A percentile compares a stretch with the other conserved stretches of the same genome.
Conservation (phyloP, 495 filamentous ascomycete genomes). For the Penicillium diatomitis region DNA sequence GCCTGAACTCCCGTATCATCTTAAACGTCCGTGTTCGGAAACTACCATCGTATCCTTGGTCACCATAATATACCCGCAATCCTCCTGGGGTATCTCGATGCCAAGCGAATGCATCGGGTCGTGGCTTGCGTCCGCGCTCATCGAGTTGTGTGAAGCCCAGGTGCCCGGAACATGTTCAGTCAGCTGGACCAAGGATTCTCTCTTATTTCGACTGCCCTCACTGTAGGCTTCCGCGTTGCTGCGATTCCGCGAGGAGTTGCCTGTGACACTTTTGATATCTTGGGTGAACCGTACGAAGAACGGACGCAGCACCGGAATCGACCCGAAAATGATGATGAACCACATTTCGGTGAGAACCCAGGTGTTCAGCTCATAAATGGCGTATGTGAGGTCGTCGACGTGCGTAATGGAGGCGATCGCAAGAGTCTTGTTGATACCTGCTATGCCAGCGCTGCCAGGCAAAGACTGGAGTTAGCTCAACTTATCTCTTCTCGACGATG, state of each 20-base stretch:
- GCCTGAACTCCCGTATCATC: too few relatives aligned
- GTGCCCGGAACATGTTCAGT: not conserved
- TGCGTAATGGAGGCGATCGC: constrained; percentile 14
- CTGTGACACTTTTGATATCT: constrained; percentile 7
- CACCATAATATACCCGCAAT: not conserved
- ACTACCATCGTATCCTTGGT: not conserved
- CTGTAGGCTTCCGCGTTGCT: not conserved
- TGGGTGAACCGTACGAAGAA: constrained; percentile 15
- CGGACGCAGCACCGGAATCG: constrained; percentile 17
- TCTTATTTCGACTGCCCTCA: not conserved
- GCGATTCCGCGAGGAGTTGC: constrained; percentile 1
- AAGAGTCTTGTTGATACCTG: constrained; percentile 21
- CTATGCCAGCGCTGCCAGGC: constrained; percentile 13
- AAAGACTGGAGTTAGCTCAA: not conserved
- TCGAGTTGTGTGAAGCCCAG: not conserved
- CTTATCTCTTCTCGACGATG: not conserved
- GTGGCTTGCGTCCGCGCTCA: not conserved
- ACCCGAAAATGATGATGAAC: constrained; percentile 25
- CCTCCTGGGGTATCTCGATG: not conserved
- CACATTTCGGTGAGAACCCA: constrained; percentile 23
- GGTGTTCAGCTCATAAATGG: constrained; percentile 14
- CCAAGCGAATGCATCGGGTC: not conserved
- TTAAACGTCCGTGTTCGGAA: not conserved
- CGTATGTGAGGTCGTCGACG: constrained; percentile 11
- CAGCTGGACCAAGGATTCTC: constrained; percentile 6